phyloP scores from a whole-genome alignment of 176 grass and related monocot species.

The Paspalum notatum region DNA sequence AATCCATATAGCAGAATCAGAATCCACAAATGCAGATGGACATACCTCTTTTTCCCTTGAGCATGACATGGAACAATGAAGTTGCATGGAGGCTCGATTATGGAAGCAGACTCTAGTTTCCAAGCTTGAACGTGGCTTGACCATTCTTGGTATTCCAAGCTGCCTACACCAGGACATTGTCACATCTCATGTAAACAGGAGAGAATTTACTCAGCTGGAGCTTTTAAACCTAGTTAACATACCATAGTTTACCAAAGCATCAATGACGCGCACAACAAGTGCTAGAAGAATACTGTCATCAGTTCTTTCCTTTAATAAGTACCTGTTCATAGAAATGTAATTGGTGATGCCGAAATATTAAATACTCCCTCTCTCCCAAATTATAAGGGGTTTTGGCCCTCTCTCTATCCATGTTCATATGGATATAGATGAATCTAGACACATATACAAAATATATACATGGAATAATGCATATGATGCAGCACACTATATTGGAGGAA shows the following conservation, averaged over 20 bases:
- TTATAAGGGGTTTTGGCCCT: too few relatives aligned
- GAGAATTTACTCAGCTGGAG: conserved; percentile 27
- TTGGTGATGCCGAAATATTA: conserved; percentile 41
- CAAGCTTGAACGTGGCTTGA: conserved; percentile 81
- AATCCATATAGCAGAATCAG: conserved; percentile 28
- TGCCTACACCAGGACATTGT: conserved; percentile 61
- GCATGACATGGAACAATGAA: conserved; percentile 83
- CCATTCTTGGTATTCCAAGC: conserved; percentile 97
- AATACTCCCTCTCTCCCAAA: neutral
- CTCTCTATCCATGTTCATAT: too few relatives aligned
- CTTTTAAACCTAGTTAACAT: conserved; percentile 42
- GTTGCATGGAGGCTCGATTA: conserved; percentile 92
- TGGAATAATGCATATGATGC: too few relatives aligned
- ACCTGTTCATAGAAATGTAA: conserved; percentile 56
- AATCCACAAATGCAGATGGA: conserved; percentile 16
- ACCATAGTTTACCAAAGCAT: conserved; percentile 97
- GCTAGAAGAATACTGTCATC: conserved; percentile 94
- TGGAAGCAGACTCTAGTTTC: conserved; percentile 88
- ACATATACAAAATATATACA: too few relatives aligned
- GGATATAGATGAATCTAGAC: too few relatives aligned
- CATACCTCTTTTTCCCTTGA: conserved; percentile 90
- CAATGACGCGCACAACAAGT: conserved; percentile 85
- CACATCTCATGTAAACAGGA: conserved; percentile 34
- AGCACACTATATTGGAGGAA: too few relatives aligned
- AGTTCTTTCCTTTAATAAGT: conserved; percentile 89